These are phyloP conservation scores for Protea cynaroides DNA, from an alignment of 164 flowering plant species.

Conservation along the genomic window DNA sequence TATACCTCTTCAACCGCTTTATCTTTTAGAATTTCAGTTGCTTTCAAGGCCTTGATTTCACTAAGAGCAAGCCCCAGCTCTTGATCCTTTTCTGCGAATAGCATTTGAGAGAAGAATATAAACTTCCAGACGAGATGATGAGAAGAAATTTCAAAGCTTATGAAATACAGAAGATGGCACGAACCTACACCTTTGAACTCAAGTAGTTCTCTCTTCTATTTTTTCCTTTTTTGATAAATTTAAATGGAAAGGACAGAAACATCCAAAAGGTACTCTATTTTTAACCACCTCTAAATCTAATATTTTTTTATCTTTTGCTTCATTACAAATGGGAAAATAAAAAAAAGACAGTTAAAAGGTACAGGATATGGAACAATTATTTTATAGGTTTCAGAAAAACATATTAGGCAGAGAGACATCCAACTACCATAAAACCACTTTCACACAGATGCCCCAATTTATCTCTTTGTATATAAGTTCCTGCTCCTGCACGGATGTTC, in stretches of 20 bases:
- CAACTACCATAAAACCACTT: no score
- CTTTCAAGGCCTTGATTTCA: conserved; percentile 69
- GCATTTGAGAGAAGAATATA: neutral
- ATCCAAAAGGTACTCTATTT: neutral
- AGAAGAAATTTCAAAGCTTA: neutral
- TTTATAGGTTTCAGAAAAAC: no score
- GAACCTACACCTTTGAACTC: neutral
- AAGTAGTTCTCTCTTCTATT: neutral
- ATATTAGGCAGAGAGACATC: no score
- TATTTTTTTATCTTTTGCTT: neutral
- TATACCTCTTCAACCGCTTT: conserved; percentile 84
- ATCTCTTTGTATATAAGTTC: no score
- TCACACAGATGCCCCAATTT: no score
- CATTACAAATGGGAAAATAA: no score
- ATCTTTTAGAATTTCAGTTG: conserved; percentile 55
- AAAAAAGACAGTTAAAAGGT: no score
- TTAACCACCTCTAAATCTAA: neutral
- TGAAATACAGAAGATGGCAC: neutral
- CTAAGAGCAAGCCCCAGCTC: conserved; percentile 48
- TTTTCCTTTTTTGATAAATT: neutral
- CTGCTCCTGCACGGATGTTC: no score
- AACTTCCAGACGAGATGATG: neutral
- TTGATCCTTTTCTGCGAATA: conserved; percentile 53
- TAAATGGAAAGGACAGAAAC: neutral
- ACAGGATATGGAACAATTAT: no score